Evolutionary conservation across 257 asterid genomes (phyloP).

Genomic region (Plectranthus barbatus): DNA sequence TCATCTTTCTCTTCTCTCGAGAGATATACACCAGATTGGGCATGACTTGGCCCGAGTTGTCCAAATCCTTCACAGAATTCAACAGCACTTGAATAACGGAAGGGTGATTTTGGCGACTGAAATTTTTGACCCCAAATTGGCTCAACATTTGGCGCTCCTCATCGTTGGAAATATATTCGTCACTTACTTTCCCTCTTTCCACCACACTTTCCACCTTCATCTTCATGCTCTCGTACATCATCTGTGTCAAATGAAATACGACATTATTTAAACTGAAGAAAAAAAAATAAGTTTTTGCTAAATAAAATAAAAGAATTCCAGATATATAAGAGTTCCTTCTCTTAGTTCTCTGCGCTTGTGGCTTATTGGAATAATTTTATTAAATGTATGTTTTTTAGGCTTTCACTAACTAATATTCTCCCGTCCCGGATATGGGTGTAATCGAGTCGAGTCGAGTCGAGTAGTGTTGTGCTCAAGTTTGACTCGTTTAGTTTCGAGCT

Average conservation of each 20-base stretch:
- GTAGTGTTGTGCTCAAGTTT: no score
- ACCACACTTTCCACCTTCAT: constrained; percentile 28
- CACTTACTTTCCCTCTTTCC: constrained; percentile 28
- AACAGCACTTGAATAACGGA: constrained; percentile 39
- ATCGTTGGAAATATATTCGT: constrained; percentile 27
- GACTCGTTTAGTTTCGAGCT: no score
- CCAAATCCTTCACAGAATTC: constrained; percentile 28
- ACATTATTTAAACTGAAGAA: no score
- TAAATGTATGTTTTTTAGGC: no score
- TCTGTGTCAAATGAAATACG: constrained; percentile 11
- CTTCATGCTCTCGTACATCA: constrained; percentile 45
- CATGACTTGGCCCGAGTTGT: constrained; percentile 29
- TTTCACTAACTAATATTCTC: no score
- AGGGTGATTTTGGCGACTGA: constrained; percentile 41
- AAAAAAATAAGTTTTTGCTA: no score
- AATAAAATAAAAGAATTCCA: no score
- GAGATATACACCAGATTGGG: constrained; percentile 65
- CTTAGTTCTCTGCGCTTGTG: no score
- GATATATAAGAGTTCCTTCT: no score
- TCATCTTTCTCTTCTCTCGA: constrained; percentile 40
- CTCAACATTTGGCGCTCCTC: constrained; percentile 23
- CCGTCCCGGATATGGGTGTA: no score
- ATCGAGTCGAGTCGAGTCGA: no score
- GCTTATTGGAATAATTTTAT: no score
- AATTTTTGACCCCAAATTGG: constrained; percentile 26